These are phyloP conservation scores for Kewa caespitosa DNA, from an alignment of 179 eudicot species.

Conservation along the genomic window DNA sequence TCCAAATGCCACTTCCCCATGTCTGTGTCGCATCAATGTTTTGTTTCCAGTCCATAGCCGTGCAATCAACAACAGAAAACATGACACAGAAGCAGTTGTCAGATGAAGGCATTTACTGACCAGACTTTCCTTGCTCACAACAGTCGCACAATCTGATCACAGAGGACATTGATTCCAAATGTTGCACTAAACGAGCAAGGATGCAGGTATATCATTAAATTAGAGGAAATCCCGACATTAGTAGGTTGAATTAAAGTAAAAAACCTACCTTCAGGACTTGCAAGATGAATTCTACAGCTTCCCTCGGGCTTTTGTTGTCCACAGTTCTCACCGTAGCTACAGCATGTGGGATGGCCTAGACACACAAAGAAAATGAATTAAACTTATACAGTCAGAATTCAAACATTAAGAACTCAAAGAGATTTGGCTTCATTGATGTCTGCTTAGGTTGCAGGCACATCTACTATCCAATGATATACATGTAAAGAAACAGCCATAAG, in stretches of 20 bases:
- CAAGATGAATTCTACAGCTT: slow-evolving; percentile 94
- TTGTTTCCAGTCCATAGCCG: too few relatives aligned
- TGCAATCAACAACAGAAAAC: too few relatives aligned
- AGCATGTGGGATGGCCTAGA: slow-evolving; percentile 90
- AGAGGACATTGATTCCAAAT: not conserved
- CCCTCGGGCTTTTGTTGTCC: slow-evolving; percentile 87
- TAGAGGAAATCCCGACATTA: not conserved
- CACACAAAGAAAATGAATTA: slow-evolving; percentile 14
- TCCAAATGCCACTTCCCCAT: too few relatives aligned
- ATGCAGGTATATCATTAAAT: not conserved
- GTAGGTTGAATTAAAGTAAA: not conserved
- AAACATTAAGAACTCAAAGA: too few relatives aligned
- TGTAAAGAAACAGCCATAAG: too few relatives aligned
- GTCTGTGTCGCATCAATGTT: too few relatives aligned
- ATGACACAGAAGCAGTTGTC: too few relatives aligned
- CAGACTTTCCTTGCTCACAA: too few relatives aligned
- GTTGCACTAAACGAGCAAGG: not conserved
- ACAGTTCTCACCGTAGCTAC: slow-evolving; percentile 78
- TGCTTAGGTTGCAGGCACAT: too few relatives aligned
- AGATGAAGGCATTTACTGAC: too few relatives aligned
- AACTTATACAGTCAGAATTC: slow-evolving; percentile 4
- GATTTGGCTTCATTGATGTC: too few relatives aligned
- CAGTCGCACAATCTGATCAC: not conserved
- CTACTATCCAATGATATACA: too few relatives aligned
- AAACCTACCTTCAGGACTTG: slow-evolving; percentile 78